Evolutionary conservation across 2,329 filamentous ascomycete species (phyloP), one percentile per base, ranked within the genome.

Genomic region (Diaporthe aspalathi): DNA sequence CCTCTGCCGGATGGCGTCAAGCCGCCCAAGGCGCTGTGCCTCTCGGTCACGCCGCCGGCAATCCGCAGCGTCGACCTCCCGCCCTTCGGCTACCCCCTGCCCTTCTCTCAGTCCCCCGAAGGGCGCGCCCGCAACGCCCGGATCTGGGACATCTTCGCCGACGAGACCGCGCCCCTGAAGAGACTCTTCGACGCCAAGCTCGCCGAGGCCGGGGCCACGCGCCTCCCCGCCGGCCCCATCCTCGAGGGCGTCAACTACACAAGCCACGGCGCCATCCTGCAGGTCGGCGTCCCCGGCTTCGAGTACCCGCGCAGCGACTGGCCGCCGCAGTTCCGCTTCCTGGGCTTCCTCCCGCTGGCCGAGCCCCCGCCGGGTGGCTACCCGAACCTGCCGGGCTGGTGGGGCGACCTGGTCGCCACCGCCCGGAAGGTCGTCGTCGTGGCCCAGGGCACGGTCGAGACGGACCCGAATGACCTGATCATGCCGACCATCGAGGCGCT

Each of bases 391-490:
- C 74, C 72, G 1, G 9, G 74, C 2, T 83, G 81, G 81, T 83
- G 81, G 82, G 16, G 40, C 1, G 77, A 81, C 52, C 57, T 83
- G 66, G 65, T 74, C n/a, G 29, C 22, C 17, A 66, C 70, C 32
- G 45, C 32, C 14, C 79, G 78, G 70, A 80, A 79, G 60, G 75
- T 83, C 2, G 74, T 83, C 2, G 78, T 83, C 11, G 82, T 83
- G 22, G 78, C 82, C 0, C 82, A 83, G 70, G 82, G 82, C 5
- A 83, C 81, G 2, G 81, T 83, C 8, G 81, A 83, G 74, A 80
- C 76, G 2, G 76, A 82, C 62, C 80, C 81, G 6, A 68, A 76
- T 6, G 78, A 83, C 57, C 77, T 83, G 4, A 82, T 83, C 56
- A 70, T 83, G 27, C 82, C 82, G 1, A 83, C 81, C 3, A 74